Percentiles rank a stretch among this genome's conserved stretches.
Conservation (phyloP, 495 filamentous ascomycete species). For the Lichenothelia convexa region DNA sequence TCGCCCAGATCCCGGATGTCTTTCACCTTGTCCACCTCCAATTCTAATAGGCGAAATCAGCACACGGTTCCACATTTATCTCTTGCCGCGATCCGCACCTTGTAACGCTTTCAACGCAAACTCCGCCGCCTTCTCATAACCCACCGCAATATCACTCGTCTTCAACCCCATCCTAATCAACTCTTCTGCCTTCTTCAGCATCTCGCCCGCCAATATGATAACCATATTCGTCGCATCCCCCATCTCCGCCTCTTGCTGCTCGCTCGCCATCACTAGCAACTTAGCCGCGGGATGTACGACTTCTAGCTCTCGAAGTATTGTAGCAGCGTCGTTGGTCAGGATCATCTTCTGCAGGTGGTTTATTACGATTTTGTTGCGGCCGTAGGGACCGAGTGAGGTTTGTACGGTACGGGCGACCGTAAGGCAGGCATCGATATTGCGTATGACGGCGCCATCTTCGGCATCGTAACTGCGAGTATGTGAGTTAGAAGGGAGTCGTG, state of each 20-base stretch:
- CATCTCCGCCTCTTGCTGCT: conserved; percentile 98
- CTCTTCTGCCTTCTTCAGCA: conserved; percentile 94
- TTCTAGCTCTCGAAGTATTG: conserved; percentile 91
- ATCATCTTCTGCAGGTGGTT: conserved; percentile 99
- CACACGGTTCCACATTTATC: no score
- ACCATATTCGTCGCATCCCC: conserved; percentile 97
- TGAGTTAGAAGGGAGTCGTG: neutral
- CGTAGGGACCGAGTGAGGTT: conserved; percentile 91
- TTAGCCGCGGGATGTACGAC: conserved; percentile 98
- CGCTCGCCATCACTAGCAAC: conserved; percentile 95
- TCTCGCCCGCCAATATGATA: conserved; percentile 85
- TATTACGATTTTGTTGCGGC: conserved; percentile 99
- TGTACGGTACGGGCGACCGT: conserved; percentile 91
- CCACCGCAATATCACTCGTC: conserved; percentile 85
- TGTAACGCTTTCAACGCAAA: conserved; percentile 73
- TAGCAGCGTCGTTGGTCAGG: conserved; percentile 91
- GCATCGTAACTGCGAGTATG: conserved; percentile 58
- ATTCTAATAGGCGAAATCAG: no score
- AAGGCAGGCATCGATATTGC: conserved; percentile 97
- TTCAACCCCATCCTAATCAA: conserved; percentile 88
- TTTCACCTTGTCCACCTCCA: conserved; percentile 78
- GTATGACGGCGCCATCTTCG: conserved; percentile 95
- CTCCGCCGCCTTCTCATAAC: conserved; percentile 85
- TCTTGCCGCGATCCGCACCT: conserved; percentile 28
- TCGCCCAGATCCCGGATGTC: conserved; percentile 62